A percentile compares a stretch with the other conserved stretches of the same genome.
Evolutionary conservation across 108 stramenopile genomes (phyloP).

Genomic region (Aureococcus anophagefferens): DNA sequence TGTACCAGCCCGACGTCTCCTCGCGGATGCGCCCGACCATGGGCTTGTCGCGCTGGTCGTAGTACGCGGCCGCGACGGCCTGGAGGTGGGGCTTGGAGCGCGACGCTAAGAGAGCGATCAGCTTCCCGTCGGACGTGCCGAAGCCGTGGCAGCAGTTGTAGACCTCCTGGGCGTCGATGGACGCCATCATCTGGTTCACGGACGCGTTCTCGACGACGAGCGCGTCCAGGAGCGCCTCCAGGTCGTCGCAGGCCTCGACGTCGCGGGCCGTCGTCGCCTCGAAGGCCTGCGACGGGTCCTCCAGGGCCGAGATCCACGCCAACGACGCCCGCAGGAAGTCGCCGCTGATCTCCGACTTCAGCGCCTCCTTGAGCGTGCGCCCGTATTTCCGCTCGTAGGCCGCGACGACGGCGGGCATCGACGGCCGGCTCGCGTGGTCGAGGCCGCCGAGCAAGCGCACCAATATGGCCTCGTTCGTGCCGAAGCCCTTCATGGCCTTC

Average conservation of each 20-base stretch:
- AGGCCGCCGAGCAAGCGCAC: background rate
- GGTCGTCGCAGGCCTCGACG: no score
- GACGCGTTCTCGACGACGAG: no score
- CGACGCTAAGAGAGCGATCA: constrained; percentile 14
- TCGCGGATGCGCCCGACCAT: no score
- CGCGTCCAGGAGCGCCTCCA: no score
- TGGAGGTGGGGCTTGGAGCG: constrained; percentile 1
- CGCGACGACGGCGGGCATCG: constrained; percentile 4
- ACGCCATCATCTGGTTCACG: no score
- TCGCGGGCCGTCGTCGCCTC: no score
- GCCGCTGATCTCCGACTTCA: constrained; percentile 9
- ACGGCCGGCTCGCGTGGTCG: background rate
- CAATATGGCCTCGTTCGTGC: constrained; percentile 10
- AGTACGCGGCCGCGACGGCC: no score
- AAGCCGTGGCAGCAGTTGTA: constrained; percentile 9
- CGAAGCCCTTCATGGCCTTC: constrained; percentile 13
- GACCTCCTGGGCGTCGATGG: constrained; percentile 11
- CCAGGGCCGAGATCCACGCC: background rate
- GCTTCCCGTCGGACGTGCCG: constrained; percentile 17
- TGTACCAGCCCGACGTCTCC: no score
- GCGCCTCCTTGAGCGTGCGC: constrained; percentile 15
- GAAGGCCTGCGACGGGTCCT: no score
- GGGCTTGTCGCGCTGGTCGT: no score
- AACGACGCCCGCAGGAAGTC: constrained; percentile 8
- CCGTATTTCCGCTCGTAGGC: constrained; percentile 10